phyloP scores from a whole-genome alignment of 2,329 filamentous ascomycete genomes.

The Sclerotinia glacialis region DNA sequence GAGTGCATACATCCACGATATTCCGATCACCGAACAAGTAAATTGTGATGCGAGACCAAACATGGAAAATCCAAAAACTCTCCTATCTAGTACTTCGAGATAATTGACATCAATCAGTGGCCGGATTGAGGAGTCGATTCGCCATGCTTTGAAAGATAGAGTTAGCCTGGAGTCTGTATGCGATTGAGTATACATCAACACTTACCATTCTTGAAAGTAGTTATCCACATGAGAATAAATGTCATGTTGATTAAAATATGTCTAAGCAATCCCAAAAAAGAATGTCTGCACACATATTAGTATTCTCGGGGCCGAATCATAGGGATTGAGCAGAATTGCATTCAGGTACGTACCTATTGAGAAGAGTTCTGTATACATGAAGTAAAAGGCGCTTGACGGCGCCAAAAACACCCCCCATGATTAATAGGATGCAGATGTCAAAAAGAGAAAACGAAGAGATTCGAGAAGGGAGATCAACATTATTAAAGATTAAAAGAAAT shows the following conservation, averaged over 20 bases:
- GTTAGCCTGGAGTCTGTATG: background rate
- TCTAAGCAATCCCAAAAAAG: slow-evolving; percentile 34
- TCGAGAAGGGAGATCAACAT: background rate
- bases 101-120: slow-evolving; percentile 34
- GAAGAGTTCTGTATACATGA: slow-evolving; percentile 34
- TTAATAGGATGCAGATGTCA: slow-evolving; percentile 8
- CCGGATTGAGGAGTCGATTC: slow-evolving; percentile 34
- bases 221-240: slow-evolving; percentile 36
- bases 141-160: slow-evolving; percentile 28
- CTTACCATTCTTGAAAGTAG: slow-evolving; percentile 37
- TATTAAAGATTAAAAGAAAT: background rate
- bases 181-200: background rate
- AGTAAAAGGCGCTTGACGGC: slow-evolving; percentile 31
- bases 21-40: slow-evolving; percentile 28
- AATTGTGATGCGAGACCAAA: slow-evolving; percentile 31
- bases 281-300: slow-evolving; percentile 29
- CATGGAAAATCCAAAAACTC: slow-evolving; percentile 32
- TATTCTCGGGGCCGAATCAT: background rate
- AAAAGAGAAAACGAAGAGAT: slow-evolving; percentile 1
- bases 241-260: slow-evolving; percentile 36
- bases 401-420: slow-evolving; percentile 24
- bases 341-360: slow-evolving; percentile 33
- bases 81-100: slow-evolving; percentile 31
- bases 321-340: background rate
- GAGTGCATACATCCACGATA: slow-evolving; percentile 35